Evolutionary conservation across 73 alveolate species (phyloP).

Genomic region (Symbiodinium natans): DNA sequence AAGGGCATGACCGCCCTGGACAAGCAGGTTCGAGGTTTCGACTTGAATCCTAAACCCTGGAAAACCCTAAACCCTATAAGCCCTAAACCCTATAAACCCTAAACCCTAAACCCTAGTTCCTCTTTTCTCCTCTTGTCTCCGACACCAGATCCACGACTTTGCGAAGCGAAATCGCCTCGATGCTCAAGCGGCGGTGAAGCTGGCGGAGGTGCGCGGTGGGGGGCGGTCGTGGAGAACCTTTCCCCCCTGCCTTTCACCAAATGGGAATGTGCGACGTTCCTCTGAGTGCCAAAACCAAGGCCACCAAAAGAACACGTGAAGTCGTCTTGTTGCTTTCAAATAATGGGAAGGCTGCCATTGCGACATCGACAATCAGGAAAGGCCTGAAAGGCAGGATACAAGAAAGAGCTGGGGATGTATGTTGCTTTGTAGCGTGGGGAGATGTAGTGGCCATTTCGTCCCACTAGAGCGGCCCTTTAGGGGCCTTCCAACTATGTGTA

Average conservation of each 20-base stretch:
- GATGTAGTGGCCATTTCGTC: neutral
- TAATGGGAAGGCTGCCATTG: neutral
- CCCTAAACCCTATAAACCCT: too few relatives aligned
- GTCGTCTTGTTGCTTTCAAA: neutral
- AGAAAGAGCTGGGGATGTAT: slow-evolving; percentile 4
- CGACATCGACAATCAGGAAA: neutral
- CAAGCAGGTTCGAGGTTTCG: slow-evolving; percentile 66
- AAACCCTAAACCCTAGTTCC: too few relatives aligned
- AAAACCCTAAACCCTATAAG: too few relatives aligned
- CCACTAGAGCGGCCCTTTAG: too few relatives aligned
- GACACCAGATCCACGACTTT: slow-evolving; percentile 91
- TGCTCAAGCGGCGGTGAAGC: slow-evolving; percentile 83
- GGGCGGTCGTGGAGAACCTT: neutral
- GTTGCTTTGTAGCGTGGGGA: neutral
- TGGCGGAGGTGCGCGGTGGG: slow-evolving; percentile 37
- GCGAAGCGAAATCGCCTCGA: slow-evolving; percentile 87
- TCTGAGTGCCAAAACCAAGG: neutral
- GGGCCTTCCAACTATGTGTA: too few relatives aligned
- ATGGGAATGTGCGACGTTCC: neutral
- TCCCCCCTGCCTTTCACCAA: too few relatives aligned
- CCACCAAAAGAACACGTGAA: too few relatives aligned
- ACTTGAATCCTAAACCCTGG: too few relatives aligned
- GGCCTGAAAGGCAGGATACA: slow-evolving; percentile 16
- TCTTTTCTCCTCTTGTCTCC: too few relatives aligned
- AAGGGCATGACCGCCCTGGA: slow-evolving; percentile 86